Evolutionary conservation across 2,329 filamentous ascomycete genomes (phyloP), one percentile per base, ranked within the genome.

Genomic region (Calonectria leucothoes): DNA sequence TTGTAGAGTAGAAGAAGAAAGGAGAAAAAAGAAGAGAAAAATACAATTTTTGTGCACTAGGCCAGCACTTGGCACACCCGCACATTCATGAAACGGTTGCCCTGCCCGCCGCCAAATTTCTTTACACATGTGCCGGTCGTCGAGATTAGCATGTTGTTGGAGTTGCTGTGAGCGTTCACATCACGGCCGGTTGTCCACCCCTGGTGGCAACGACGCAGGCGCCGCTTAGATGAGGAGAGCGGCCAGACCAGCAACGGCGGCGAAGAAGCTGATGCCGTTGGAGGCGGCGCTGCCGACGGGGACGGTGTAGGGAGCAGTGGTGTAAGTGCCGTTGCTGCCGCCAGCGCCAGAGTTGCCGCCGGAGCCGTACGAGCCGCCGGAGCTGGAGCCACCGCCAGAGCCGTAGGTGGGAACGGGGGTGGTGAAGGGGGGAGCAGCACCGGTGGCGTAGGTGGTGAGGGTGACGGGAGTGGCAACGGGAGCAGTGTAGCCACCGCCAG

Each of bases 1-100:
- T 33, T 23, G 31, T 45, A 71, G 49, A 48, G 68, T 45, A 45
- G 27, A 31, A 33, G 37, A 71, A 79, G 66, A 74, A 79, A 29
- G n/a, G n/a, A n/a, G n/a, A n/a, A n/a, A n/a, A n/a, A 71, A 79
- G 66, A 74, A 79, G 27, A 73, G 70, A 79, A 63, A 73, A 79
- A 33, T 74, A 72, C 65, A 39, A 17, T 27, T 51, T 51, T 49
- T 51, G 59, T 29, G 51, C 27, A 48, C 17, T 15, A 27, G 37
- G 35, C 65, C 64, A 35, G 49, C 51, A 59, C 37, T 15, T 20
- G 33, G 12, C 63, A 49, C 49, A 48, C 37, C 65, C 35, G 29
- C 66, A 59, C 66, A 33, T 15, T 68, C 48, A 55, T 59, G 71
- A 72, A 51, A 65, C 20, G 27, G 25, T 51, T 35, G 11, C 6